Base-by-base conservation (phyloP, 2,329 filamentous ascomycete genomes). In the Aureobasidium sp. region DNA sequence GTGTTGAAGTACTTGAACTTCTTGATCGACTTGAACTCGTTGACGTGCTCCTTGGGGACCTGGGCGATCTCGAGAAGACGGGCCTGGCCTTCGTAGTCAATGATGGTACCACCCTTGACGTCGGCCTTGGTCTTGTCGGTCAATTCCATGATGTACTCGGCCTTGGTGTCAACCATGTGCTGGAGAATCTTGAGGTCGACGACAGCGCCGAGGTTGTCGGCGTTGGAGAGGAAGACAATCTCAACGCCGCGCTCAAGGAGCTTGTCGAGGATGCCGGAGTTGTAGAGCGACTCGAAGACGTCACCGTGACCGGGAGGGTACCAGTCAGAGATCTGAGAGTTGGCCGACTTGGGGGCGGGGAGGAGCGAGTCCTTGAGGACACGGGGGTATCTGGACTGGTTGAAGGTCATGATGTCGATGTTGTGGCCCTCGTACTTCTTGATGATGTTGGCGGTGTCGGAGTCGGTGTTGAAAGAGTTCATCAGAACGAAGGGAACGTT, bases 1-100 rank as follows among this genome's bases (percentile, higher is more conserved):
- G 93, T 98, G 84, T 98, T 98, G 86, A 98, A 98, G 84, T 98
- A 98, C 82, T 95, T 96, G 86, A 98, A 98, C 82, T 98, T 98
- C 86, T 98, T 98, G 81, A 98, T 98, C 44, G 90, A 96, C 85
- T 98, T 98, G 88, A 98, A 98, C 78, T 98, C 93, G 77, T 98
- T 97, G 71, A 93, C 88, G 76, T 98, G 93, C 79, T 98, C 89
- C 84, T 97, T 98, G 74, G 93, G 93, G 30, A 98, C 93, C 79
- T 98, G 93, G 12, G 93, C 93, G 66, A 98, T 96, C 79, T 98
- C 93, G 50, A 98, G 86, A 62, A 98, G 86, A 68, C 93, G 90
- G 63, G 94, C 91, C 55, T 88, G 90, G 67, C 91, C 91, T 71
- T 98, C 93, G 75, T 96, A 96, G 78, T 98, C 91, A 68, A 98